Percentiles rank a stretch among this genome's conserved stretches.
These are phyloP conservation scores for Blastocystis sp. DNA, from an alignment of 352 stramenopile species.

Conservation along the genomic window DNA sequence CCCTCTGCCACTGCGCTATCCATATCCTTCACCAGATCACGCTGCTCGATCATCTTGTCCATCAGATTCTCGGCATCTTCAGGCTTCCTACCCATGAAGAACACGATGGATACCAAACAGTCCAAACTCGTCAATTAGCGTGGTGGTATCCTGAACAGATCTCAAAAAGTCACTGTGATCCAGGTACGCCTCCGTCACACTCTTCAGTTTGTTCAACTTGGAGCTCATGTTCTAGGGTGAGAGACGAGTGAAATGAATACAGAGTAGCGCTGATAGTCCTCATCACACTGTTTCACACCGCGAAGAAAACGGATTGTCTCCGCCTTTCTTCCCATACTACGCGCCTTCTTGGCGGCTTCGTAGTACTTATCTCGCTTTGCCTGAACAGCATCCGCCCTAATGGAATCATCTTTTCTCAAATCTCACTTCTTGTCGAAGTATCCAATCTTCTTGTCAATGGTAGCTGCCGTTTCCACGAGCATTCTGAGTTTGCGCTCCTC, in stretches of 20 bases:
- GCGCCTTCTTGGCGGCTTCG: not conserved
- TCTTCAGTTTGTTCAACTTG: constrained; percentile 13
- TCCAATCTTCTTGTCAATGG: not conserved
- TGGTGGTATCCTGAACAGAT: not conserved
- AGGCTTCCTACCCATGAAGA: not conserved
- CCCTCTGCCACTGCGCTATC: not conserved
- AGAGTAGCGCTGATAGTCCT: not conserved
- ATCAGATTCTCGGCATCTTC: not conserved
- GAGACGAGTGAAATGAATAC: not conserved
- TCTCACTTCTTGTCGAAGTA: not conserved
- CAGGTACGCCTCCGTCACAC: not conserved
- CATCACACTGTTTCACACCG: not conserved
- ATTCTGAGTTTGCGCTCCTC: not conserved
- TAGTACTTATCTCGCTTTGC: not conserved
- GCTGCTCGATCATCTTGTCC: not conserved
- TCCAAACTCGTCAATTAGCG: not conserved
- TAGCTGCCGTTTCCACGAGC: not conserved
- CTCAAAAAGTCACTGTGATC: not conserved
- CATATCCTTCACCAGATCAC: not conserved
- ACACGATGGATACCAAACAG: not conserved
- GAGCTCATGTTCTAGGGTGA: not conserved
- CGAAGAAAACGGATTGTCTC: not conserved
- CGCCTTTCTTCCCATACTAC: not conserved
- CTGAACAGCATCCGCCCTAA: not conserved
- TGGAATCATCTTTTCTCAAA: not conserved